These are phyloP conservation scores for Scedosporium boydii DNA, from an alignment of 2,329 filamentous ascomycete species.

Conservation along the genomic window DNA sequence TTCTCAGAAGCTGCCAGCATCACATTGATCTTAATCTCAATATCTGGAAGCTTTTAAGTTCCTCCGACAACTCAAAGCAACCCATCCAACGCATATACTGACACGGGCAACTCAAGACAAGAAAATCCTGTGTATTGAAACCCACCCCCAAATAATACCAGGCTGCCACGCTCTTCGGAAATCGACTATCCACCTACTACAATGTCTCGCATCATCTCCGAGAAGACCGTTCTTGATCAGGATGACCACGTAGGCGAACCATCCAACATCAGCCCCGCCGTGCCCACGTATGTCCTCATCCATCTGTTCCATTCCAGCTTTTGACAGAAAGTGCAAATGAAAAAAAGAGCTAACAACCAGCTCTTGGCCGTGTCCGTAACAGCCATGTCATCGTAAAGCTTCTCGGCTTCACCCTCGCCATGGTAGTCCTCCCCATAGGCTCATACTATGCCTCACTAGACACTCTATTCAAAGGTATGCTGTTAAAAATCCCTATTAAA, in stretches of 20 bases:
- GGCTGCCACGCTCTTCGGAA: no score
- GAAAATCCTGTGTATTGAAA: not conserved
- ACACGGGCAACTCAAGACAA: not conserved
- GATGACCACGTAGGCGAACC: constrained; percentile 40
- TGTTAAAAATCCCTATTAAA: not conserved
- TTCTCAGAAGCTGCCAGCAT: no score
- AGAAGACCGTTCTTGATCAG: constrained; percentile 57
- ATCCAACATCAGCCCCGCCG: constrained; percentile 71
- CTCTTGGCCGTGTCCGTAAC: not conserved
- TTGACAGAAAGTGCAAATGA: not conserved
- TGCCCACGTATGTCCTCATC: constrained; percentile 56
- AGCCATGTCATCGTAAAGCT: constrained; percentile 86
- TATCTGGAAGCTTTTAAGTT: no score
- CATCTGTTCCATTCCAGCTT: not conserved
- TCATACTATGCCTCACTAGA: constrained; percentile 80
- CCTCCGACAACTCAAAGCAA: no score
- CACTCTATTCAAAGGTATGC: constrained; percentile 64
- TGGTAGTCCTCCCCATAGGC: constrained; percentile 79
- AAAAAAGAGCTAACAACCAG: not conserved
- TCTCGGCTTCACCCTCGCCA: constrained; percentile 80
- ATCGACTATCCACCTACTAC: constrained; percentile 44
- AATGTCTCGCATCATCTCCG: constrained; percentile 56
- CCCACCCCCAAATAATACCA: no score
- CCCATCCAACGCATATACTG: no score
- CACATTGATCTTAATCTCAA: no score